These are phyloP conservation scores for Chlorella sorokiniana DNA, from an alignment of 139 green algal genomes.

Conservation along the genomic window DNA sequence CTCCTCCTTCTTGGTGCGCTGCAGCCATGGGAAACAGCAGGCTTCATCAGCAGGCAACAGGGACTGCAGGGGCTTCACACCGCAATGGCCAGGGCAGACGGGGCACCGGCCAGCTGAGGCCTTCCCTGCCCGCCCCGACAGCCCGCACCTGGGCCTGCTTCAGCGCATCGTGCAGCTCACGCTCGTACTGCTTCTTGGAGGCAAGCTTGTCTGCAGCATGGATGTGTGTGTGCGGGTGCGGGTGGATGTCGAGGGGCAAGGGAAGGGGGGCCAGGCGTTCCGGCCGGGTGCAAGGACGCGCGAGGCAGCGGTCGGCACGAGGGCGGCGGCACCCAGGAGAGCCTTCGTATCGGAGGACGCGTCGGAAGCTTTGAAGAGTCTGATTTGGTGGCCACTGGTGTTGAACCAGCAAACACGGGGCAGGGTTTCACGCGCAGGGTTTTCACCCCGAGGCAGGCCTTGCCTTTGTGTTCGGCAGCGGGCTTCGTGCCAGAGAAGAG, in stretches of 20 bases:
- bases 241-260: neutral
- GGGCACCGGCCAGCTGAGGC: no score
- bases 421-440: neutral
- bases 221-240: neutral
- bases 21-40: neutral
- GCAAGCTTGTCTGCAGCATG: conserved; percentile 53
- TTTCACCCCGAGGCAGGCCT: neutral
- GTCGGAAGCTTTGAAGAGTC: no score
- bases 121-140: no score
- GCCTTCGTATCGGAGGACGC: no score
- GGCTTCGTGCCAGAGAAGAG: neutral
- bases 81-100: neutral
- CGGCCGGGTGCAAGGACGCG: neutral
- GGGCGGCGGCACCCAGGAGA: no score
- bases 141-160: conserved; percentile 27
- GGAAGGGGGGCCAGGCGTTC: neutral
- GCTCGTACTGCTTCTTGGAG: conserved; percentile 49
- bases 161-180: conserved; percentile 25
- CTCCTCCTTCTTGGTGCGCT: conserved; percentile 32
- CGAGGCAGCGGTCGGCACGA: no score
- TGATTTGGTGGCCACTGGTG: no score
- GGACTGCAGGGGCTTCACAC: neutral
- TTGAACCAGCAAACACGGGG: no score
- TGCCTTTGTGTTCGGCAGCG: neutral
- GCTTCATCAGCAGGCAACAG: neutral